These are phyloP conservation scores for Cryptococcus sp. DNA, from an alignment of 1,284 basidiomycete genomes.

Conservation along the genomic window DNA sequence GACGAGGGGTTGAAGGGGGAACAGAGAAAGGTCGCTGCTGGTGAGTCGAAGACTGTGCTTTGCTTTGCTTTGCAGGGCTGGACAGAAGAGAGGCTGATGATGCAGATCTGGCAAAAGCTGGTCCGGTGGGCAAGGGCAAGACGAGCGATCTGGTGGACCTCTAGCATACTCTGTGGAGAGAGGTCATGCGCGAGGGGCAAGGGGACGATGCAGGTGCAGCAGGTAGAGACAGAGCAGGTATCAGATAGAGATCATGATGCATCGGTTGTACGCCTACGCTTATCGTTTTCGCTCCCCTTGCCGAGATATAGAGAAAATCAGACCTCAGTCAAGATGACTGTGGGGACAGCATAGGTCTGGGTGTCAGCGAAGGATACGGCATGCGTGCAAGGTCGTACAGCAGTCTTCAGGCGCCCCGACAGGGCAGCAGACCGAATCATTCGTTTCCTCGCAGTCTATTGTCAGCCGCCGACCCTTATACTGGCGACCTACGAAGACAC, in stretches of 20 bases:
- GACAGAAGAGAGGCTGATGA: not conserved
- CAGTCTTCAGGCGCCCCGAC: not conserved
- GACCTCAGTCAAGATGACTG: no score
- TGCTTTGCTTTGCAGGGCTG: no score
- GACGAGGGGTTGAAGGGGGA: slow-evolving; percentile 79
- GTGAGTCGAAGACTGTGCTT: slow-evolving; percentile 14
- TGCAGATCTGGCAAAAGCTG: slow-evolving; percentile 34
- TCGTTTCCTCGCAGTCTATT: not conserved
- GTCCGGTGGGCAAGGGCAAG: slow-evolving; percentile 25
- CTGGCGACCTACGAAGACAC: not conserved
- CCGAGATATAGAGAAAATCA: no score
- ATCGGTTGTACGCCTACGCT: not conserved
- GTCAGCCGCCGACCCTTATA: not conserved
- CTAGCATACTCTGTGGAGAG: not conserved
- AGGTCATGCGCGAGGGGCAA: no score
- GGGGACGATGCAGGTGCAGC: not conserved
- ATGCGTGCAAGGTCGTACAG: no score
- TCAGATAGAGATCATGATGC: not conserved
- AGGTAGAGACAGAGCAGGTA: not conserved
- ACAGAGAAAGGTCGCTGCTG: slow-evolving; percentile 61
- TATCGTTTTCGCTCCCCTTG: no score
- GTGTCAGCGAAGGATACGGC: not conserved
- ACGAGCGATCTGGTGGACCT: not conserved
- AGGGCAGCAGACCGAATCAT: not conserved
- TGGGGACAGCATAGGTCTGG: not conserved